phyloP scores from a whole-genome alignment of 768 basidiomycete species.

The Tylopilus sp. region DNA sequence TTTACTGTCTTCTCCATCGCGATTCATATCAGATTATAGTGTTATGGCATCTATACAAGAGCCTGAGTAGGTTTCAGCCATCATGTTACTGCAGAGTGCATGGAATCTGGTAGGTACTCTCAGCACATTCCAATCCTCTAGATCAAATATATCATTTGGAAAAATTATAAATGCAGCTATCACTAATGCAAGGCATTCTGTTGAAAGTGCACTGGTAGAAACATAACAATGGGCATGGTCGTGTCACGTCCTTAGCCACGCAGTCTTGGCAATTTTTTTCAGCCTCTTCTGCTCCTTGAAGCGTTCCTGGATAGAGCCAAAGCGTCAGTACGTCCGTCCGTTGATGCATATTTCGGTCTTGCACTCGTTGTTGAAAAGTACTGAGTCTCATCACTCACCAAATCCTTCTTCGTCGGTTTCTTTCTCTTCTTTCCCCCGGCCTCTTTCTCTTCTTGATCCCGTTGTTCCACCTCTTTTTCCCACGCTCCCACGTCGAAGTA shows the following conservation, averaged over 20 bases:
- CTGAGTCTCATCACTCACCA: conserved; percentile 52
- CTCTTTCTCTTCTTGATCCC: conserved; percentile 43
- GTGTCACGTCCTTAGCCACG: conserved; percentile 67
- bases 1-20: too few relatives aligned
- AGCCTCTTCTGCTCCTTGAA: conserved; percentile 78
- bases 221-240: not conserved
- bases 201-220: not conserved
- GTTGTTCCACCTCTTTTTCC: conserved; percentile 64
- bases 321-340: conserved; percentile 26
- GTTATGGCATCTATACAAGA: too few relatives aligned
- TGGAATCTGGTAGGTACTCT: too few relatives aligned
- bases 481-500: conserved; percentile 84
- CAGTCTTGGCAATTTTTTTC: conserved; percentile 87
- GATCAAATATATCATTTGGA: not conserved
- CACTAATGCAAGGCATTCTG: not conserved
- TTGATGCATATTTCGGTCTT: conserved; percentile 16
- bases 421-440: conserved; percentile 72
- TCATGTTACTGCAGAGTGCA: too few relatives aligned
- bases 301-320: conserved; percentile 53
- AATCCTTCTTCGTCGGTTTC: conserved; percentile 75
- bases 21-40: too few relatives aligned
- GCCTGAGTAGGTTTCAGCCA: too few relatives aligned
- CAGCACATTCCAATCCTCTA: too few relatives aligned
- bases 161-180: conserved; percentile 4
- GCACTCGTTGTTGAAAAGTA: conserved; percentile 16